A percentile compares a stretch with the other conserved stretches of the same genome.
Conservation (phyloP, 2,329 filamentous ascomycete genomes). For the Malbranchea zuffiana region DNA sequence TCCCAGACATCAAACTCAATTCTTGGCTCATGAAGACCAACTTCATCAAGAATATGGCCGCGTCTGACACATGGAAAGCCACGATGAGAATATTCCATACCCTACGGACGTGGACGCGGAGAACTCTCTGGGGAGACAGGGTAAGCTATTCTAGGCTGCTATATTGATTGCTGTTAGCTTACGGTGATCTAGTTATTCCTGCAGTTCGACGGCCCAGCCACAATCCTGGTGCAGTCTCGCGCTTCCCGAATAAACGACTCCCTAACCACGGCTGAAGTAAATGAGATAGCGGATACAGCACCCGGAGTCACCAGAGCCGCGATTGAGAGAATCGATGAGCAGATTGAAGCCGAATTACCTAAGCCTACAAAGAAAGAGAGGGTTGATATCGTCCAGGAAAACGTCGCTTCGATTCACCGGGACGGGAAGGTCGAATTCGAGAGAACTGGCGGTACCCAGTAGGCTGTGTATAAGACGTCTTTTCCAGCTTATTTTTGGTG, state of each 20-base stretch:
- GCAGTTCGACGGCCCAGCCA: slow-evolving; percentile 76
- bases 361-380: slow-evolving; percentile 2
- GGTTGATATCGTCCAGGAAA: slow-evolving; percentile 2
- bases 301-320: slow-evolving; percentile 58
- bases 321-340: slow-evolving; percentile 32
- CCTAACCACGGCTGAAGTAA: slow-evolving; percentile 65
- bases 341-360: slow-evolving; percentile 22
- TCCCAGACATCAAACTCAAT: slow-evolving; percentile 57
- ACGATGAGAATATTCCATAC: slow-evolving; percentile 54
- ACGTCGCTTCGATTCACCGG: slow-evolving; percentile 10
- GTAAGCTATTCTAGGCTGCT: slow-evolving; percentile 30
- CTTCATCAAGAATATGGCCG: slow-evolving; percentile 62
- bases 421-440: slow-evolving; percentile 13
- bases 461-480: slow-evolving; percentile 10
- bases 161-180: slow-evolving; percentile 3
- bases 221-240: slow-evolving; percentile 79
- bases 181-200: slow-evolving; percentile 56
- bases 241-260: slow-evolving; percentile 67
- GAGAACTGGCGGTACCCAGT: not conserved
- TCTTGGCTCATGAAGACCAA: slow-evolving; percentile 56
- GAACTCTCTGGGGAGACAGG: slow-evolving; percentile 86
- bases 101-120: slow-evolving; percentile 63
- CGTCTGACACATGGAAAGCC: slow-evolving; percentile 61
- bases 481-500: slow-evolving; percentile 25
- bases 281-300: slow-evolving; percentile 77